Conservation (phyloP, 2,329 filamentous ascomycete species). For the Aspergillus novoparasiticus region DNA sequence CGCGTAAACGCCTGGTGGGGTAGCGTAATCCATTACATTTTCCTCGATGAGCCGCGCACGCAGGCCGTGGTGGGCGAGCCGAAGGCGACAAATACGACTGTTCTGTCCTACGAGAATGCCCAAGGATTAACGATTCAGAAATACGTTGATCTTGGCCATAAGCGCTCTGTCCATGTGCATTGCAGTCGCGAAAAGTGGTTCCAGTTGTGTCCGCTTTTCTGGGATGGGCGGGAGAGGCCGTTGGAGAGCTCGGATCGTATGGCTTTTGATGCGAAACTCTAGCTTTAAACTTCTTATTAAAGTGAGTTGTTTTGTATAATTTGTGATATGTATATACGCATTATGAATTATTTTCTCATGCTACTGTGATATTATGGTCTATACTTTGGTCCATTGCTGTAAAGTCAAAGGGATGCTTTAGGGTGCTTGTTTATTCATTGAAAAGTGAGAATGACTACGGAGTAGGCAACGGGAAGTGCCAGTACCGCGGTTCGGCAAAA, state of each 20-base stretch:
- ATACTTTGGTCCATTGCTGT: background rate
- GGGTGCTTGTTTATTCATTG: accelerated
- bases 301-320: background rate
- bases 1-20: slow-evolving; percentile 62
- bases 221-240: slow-evolving; percentile 50
- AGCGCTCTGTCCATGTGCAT: slow-evolving; percentile 68
- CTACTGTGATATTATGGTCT: too few species aligned
- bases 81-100: slow-evolving; percentile 68
- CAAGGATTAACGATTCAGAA: slow-evolving; percentile 74
- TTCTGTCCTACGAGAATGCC: slow-evolving; percentile 73
- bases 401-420: background rate
- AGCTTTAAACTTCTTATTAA: slow-evolving; percentile 11
- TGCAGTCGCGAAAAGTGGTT: slow-evolving; percentile 71
- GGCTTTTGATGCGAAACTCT: slow-evolving; percentile 52
- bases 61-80: slow-evolving; percentile 64
- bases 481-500: background rate
- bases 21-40: slow-evolving; percentile 61
- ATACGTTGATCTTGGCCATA: slow-evolving; percentile 72
- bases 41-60: slow-evolving; percentile 61
- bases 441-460: background rate
- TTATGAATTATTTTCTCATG: background rate
- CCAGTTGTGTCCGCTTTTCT: slow-evolving; percentile 57
- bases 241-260: slow-evolving; percentile 49
- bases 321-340: background rate
- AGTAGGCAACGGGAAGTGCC: background rate